Evolutionary conservation across 768 basidiomycete genomes (phyloP).

Genomic region (Melanogaster broomeanus): DNA sequence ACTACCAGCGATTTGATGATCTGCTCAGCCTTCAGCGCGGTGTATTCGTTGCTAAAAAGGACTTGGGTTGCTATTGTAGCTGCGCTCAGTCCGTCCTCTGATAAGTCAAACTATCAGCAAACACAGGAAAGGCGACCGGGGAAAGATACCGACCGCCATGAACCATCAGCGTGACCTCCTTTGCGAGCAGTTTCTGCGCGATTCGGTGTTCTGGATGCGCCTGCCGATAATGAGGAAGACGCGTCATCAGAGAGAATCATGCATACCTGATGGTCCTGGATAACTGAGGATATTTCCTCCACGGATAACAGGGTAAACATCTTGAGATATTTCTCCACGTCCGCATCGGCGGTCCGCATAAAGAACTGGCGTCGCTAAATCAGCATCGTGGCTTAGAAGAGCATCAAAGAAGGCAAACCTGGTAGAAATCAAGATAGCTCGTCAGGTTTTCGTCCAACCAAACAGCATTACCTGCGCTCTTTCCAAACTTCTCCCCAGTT

Average conservation of each 20-base stretch:
- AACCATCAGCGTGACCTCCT: constrained; percentile 60
- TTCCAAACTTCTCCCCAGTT: constrained; percentile 94
- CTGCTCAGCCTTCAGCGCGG: constrained; percentile 52
- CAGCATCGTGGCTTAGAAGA: not conserved
- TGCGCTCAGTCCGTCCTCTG: constrained; percentile 41
- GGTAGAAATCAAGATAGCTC: constrained; percentile 92
- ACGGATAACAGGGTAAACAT: constrained; percentile 78
- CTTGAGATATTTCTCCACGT: constrained; percentile 77
- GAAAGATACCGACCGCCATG: constrained; percentile 48
- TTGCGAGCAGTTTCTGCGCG: constrained; percentile 55
- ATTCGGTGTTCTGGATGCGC: constrained; percentile 38
- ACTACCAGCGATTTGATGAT: constrained; percentile 61
- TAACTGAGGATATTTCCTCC: constrained; percentile 53
- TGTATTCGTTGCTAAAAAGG: constrained; percentile 41
- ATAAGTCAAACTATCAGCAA: constrained; percentile 1
- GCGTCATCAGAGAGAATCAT: not conserved
- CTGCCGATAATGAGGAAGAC: constrained; percentile 13
- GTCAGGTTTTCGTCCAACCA: constrained; percentile 84
- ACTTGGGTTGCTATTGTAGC: constrained; percentile 48
- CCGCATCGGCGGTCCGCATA: constrained; percentile 74
- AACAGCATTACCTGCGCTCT: constrained; percentile 93
- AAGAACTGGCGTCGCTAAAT: constrained; percentile 68
- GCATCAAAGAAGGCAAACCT: constrained; percentile 49
- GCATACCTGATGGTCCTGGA: constrained; percentile 60
- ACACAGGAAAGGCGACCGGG: not conserved